These are phyloP conservation scores for Eutrema heterophyllum DNA, from an alignment of 345 rosid genomes.

Conservation along the genomic window DNA sequence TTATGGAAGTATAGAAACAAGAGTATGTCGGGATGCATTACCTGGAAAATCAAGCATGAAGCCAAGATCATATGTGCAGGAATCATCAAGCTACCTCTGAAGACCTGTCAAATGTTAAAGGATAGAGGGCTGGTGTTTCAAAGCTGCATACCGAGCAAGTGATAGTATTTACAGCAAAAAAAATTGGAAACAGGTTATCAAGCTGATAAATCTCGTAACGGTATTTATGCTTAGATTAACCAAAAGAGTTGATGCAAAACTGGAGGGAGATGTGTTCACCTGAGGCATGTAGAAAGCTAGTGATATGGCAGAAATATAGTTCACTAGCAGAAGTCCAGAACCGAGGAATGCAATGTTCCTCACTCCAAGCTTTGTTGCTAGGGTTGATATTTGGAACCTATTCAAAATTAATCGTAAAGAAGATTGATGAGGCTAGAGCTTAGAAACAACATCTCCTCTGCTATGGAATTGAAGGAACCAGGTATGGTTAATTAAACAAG, in stretches of 20 bases:
- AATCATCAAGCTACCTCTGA: conserved; percentile 72
- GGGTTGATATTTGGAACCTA: conserved; percentile 88
- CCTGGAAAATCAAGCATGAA: conserved; percentile 79
- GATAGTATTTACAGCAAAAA: neutral
- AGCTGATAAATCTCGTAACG: neutral
- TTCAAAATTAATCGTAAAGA: conserved; percentile 5
- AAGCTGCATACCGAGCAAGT: neutral
- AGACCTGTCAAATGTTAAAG: conserved; percentile 51
- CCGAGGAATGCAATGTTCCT: conserved; percentile 92
- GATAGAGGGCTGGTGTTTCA: neutral
- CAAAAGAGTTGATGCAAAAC: conserved; percentile 6
- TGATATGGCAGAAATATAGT: conserved; percentile 65
- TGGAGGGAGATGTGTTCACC: conserved; percentile 39
- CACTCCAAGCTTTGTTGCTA: conserved; percentile 92
- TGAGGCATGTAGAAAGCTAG: conserved; percentile 89
- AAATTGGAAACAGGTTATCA: neutral
- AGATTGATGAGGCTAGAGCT: neutral
- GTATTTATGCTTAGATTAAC: neutral
- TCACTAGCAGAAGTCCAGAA: conserved; percentile 75
- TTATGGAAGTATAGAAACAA: neutral
- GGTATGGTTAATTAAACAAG: neutral
- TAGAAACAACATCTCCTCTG: neutral
- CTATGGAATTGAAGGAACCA: neutral
- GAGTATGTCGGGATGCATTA: conserved; percentile 23
- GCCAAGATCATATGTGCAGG: conserved; percentile 69